Percentiles rank a stretch among this genome's conserved stretches.
Evolutionary conservation across 2,329 filamentous ascomycete genomes (phyloP).

Genomic region (Periconia macrospinosa): DNA sequence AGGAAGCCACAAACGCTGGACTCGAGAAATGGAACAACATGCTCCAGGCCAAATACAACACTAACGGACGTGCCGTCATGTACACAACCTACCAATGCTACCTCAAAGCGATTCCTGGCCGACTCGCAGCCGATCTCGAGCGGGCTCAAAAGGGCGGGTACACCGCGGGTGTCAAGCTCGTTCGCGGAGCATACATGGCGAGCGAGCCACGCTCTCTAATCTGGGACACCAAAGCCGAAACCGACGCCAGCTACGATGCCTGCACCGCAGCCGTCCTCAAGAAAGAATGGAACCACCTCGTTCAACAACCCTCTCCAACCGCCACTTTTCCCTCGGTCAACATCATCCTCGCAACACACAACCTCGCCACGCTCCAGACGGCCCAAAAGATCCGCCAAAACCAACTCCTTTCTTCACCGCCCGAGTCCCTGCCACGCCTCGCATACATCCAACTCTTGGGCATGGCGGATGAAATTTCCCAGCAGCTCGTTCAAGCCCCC

Average conservation of each 20-base stretch:
- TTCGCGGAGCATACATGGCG: slow-evolving; percentile 59
- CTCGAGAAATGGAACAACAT: slow-evolving; percentile 79
- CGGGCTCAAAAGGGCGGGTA: slow-evolving; percentile 51
- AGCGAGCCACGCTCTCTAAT: slow-evolving; percentile 55
- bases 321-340: slow-evolving; percentile 49
- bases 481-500: slow-evolving; percentile 53
- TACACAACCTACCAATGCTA: slow-evolving; percentile 68
- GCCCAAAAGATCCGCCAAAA: slow-evolving; percentile 54
- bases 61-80: slow-evolving; percentile 64
- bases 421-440: slow-evolving; percentile 35
- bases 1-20: slow-evolving; percentile 74
- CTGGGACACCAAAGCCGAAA: slow-evolving; percentile 57
- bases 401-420: slow-evolving; percentile 43
- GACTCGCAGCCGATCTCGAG: slow-evolving; percentile 50
- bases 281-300: slow-evolving; percentile 60
- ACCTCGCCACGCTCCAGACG: slow-evolving; percentile 67
- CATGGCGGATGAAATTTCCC: slow-evolving; percentile 92
- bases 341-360: slow-evolving; percentile 82
- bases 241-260: slow-evolving; percentile 68
- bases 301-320: slow-evolving; percentile 48
- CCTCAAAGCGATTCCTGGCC: slow-evolving; percentile 51
- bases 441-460: slow-evolving; percentile 83
- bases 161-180: slow-evolving; percentile 59
- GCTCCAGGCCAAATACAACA: slow-evolving; percentile 79
- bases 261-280: slow-evolving; percentile 69